phyloP scores from a whole-genome alignment of 1,139 yeast genomes.

The Saccharomyces hybrid region DNA sequence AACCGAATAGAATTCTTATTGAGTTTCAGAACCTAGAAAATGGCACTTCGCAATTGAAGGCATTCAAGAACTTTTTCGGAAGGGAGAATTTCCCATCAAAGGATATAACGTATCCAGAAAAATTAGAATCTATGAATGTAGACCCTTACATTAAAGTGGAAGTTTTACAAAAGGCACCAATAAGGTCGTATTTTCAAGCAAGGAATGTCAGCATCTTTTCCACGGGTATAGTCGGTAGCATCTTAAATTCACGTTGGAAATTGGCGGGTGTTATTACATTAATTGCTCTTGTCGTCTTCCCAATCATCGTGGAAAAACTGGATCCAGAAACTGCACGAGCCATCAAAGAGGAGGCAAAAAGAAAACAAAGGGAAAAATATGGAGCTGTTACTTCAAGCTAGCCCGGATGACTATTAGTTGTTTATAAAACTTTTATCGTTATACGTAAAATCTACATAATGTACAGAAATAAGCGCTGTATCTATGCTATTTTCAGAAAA shows the following conservation, averaged over 20 bases:
- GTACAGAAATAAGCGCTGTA: background rate
- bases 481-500: background rate
- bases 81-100: conserved; percentile 31
- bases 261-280: conserved; percentile 27
- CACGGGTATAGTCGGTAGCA: conserved; percentile 32
- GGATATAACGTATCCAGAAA: conserved; percentile 28
- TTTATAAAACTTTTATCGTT: background rate
- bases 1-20: conserved; percentile 29
- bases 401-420: background rate
- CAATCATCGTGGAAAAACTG: conserved; percentile 32
- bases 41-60: conserved; percentile 16
- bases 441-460: background rate
- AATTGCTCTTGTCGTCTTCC: conserved; percentile 25
- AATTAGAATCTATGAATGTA: conserved; percentile 17
- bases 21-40: conserved; percentile 18
- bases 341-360: conserved; percentile 29
- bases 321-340: conserved; percentile 35
- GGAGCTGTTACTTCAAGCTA: conserved; percentile 6
- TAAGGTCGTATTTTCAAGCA: conserved; percentile 28
- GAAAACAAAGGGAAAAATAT: conserved; percentile 24
- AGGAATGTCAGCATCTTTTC: conserved; percentile 30
- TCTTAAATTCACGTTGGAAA: conserved; percentile 34
- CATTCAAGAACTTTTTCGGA: conserved; percentile 28
- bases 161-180: conserved; percentile 25
- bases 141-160: conserved; percentile 22